A percentile compares a stretch with the other conserved stretches of the same genome.
These are phyloP conservation scores for Vickermania ingenoplastis DNA, from an alignment of 208 protist species.

Conservation along the genomic window DNA sequence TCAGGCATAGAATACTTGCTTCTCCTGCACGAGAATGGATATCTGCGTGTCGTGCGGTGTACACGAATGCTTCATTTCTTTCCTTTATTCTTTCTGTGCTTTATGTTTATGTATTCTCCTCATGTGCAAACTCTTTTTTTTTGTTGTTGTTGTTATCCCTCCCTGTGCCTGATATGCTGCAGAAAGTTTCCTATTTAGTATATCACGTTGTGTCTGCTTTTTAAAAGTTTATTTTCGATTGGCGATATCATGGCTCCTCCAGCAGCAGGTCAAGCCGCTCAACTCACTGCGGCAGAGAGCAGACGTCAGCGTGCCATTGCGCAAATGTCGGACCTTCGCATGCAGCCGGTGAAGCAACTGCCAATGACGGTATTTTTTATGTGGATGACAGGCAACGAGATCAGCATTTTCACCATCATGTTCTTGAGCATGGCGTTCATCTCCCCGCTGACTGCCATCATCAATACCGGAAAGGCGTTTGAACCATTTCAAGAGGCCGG, in stretches of 20 bases:
- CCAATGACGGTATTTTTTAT: conserved; percentile 83
- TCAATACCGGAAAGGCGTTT: conserved; percentile 36
- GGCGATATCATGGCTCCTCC: no score
- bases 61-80: conserved; percentile 3
- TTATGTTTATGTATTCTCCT: not conserved
- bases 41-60: no score
- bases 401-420: conserved; percentile 87
- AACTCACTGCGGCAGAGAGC: conserved; percentile 25
- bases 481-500: conserved; percentile 60
- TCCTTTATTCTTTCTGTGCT: conserved; percentile 5
- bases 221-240: no score
- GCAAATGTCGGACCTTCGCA: conserved; percentile 57
- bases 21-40: no score
- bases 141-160: no score
- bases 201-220: no score
- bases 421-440: conserved; percentile 83
- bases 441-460: conserved; percentile 59
- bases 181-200: no score
- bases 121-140: not conserved
- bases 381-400: conserved; percentile 85
- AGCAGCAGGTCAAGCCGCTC: conserved; percentile 1
- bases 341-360: conserved; percentile 69
- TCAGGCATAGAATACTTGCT: no score
- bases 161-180: no score
- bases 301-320: conserved; percentile 41